Conservation (phyloP, 306 rosid species). For the Cicer cuneatum region DNA sequence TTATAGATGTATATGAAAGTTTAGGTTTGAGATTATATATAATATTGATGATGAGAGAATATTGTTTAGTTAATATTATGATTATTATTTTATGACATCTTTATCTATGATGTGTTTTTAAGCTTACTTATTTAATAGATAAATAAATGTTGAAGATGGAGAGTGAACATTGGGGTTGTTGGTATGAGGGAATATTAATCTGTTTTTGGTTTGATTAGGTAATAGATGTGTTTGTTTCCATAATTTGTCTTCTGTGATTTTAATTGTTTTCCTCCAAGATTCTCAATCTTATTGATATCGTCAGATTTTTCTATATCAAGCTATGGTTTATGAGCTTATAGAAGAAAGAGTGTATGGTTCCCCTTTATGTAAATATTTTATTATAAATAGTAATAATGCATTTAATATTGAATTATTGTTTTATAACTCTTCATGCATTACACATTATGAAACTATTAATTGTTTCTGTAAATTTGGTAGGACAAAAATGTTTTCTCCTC, state of each 20-base stretch:
- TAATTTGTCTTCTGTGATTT: slow-evolving; percentile 36
- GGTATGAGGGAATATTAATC: slow-evolving; percentile 48
- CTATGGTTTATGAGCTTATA: slow-evolving; percentile 17
- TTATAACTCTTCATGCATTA: slow-evolving; percentile 2
- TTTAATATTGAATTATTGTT: slow-evolving; percentile 28
- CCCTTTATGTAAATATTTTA: slow-evolving; percentile 20
- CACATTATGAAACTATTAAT: neutral
- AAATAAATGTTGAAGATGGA: slow-evolving; percentile 39
- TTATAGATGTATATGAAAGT: slow-evolving; percentile 58
- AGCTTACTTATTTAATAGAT: neutral
- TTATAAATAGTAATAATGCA: neutral
- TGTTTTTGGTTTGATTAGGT: slow-evolving; percentile 45
- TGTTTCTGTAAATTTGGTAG: neutral
- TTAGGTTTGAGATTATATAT: slow-evolving; percentile 50
- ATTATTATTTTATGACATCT: slow-evolving; percentile 37
- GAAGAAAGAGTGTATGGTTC: slow-evolving; percentile 33
- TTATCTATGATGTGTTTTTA: slow-evolving; percentile 38
- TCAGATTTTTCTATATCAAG: slow-evolving; percentile 50
- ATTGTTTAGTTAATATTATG: slow-evolving; percentile 32
- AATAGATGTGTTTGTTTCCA: slow-evolving; percentile 43
- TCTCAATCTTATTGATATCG: slow-evolving; percentile 42
- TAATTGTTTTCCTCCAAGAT: slow-evolving; percentile 37
- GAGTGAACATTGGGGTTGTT: neutral
- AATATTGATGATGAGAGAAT: slow-evolving; percentile 48
- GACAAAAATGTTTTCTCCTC: neutral